phyloP scores from a whole-genome alignment of 495 filamentous ascomycete species.

The Darksidea phi region DNA sequence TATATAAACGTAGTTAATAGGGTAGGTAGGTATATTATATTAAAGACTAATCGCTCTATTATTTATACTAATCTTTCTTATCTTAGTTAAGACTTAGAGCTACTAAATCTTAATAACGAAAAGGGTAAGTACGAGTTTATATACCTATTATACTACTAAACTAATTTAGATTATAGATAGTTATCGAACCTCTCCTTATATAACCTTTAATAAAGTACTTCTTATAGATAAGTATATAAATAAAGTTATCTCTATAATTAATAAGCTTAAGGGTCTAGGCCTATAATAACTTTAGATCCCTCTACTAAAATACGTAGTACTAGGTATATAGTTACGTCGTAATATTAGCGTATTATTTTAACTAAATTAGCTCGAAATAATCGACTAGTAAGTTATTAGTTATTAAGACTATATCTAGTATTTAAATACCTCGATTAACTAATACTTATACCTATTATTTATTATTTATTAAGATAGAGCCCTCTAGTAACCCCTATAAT shows the following conservation, averaged over 20 bases:
- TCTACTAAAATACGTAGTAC: conserved; percentile 60
- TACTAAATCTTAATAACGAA: neutral
- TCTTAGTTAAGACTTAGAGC: conserved; percentile 1
- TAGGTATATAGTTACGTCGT: too few species aligned
- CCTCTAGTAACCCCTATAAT: conserved; percentile 45
- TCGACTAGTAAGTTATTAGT: conserved; percentile 76
- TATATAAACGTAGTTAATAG: conserved; percentile 3
- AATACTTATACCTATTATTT: conserved; percentile 77
- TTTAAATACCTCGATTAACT: conserved; percentile 65
- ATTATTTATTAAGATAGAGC: conserved; percentile 69
- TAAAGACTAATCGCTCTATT: neutral
- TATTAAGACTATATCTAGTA: conserved; percentile 76
- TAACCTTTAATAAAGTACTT: neutral
- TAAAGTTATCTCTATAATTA: conserved; percentile 36
- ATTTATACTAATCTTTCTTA: neutral
- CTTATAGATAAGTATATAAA: conserved; percentile 21
- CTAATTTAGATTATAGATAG: neutral
- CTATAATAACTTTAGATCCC: conserved; percentile 49
- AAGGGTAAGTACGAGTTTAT: too few species aligned
- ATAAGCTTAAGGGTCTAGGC: conserved; percentile 36
- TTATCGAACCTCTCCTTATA: neutral
- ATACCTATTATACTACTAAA: too few species aligned
- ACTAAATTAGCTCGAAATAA: conserved; percentile 81
- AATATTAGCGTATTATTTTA: too few species aligned
- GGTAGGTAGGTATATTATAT: neutral